These are phyloP conservation scores for Colletotrichum graminicola DNA, from an alignment of 2,329 filamentous ascomycete genomes.

Conservation along the genomic window DNA sequence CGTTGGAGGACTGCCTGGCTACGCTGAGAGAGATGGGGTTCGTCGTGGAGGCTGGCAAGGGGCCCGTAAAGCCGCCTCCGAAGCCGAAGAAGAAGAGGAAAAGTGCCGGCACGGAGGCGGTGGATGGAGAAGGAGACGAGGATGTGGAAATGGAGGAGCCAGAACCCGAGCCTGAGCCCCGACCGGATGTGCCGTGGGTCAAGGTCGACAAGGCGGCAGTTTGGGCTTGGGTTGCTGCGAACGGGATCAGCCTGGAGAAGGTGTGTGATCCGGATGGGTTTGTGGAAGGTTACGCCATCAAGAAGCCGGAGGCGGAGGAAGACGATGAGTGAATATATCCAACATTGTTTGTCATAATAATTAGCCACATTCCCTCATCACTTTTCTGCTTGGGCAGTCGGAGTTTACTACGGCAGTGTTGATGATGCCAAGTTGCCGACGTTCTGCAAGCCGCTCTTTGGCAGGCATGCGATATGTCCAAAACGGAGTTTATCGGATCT, in stretches of 20 bases:
- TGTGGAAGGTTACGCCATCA: slow-evolving; percentile 72
- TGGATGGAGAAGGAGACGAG: slow-evolving; percentile 43
- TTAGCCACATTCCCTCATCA: background rate
- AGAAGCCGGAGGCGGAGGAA: slow-evolving; percentile 52
- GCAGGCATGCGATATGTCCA: background rate
- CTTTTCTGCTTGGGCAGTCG: background rate
- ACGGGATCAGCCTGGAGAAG: slow-evolving; percentile 72
- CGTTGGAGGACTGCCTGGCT: slow-evolving; percentile 83
- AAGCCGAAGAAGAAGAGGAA: slow-evolving; percentile 35
- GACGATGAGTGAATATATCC: slow-evolving; percentile 45
- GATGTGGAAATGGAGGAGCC: slow-evolving; percentile 44
- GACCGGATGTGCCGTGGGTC: slow-evolving; percentile 58
- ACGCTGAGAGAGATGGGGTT: slow-evolving; percentile 86
- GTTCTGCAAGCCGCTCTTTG: background rate
- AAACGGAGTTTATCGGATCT: background rate
- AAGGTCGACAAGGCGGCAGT: slow-evolving; percentile 68
- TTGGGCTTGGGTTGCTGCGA: slow-evolving; percentile 73
- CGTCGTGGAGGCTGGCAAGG: slow-evolving; percentile 68
- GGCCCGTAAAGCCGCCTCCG: slow-evolving; percentile 52
- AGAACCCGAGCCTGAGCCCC: slow-evolving; percentile 47
- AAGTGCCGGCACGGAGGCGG: slow-evolving; percentile 31
- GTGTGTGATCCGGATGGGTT: slow-evolving; percentile 83
- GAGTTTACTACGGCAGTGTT: background rate
- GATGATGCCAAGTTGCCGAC: background rate
- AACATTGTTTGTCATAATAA: background rate